A percentile compares a stretch with the other conserved stretches of the same genome.
Conservation (phyloP, 768 basidiomycete species). For the Cystofilobasidium ferigula region DNA sequence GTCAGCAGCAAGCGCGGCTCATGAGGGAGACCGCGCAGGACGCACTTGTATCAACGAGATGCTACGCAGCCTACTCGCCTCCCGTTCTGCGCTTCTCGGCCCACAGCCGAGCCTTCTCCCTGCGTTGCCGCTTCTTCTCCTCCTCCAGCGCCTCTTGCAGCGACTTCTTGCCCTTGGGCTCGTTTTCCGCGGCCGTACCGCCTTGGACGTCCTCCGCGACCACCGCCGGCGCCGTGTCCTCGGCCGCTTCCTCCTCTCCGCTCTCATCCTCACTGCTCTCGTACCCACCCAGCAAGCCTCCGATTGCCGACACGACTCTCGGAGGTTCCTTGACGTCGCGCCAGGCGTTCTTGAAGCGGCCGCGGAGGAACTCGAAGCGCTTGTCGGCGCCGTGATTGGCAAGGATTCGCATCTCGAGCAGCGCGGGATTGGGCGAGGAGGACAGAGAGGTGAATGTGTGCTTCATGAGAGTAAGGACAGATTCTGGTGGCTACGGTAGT, state of each 20-base stretch:
- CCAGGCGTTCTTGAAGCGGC: slow-evolving; percentile 60
- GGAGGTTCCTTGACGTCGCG: neutral
- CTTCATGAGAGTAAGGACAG: slow-evolving; percentile 56
- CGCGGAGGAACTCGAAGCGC: slow-evolving; percentile 70
- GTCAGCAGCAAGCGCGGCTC: too few relatives aligned
- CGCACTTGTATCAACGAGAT: too few relatives aligned
- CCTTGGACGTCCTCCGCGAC: neutral
- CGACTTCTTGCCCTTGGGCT: neutral
- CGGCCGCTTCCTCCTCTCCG: slow-evolving; percentile 11
- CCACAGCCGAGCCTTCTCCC: slow-evolving; percentile 16
- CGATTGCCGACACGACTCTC: neutral
- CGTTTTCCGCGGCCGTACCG: neutral
- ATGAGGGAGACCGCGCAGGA: too few relatives aligned
- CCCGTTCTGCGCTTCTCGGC: slow-evolving; percentile 13
- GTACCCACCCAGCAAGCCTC: slow-evolving; percentile 24
- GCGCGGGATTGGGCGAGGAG: slow-evolving; percentile 62
- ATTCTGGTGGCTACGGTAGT: slow-evolving; percentile 47
- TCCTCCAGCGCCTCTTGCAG: neutral
- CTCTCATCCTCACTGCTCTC: slow-evolving; percentile 5
- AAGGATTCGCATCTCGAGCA: slow-evolving; percentile 77
- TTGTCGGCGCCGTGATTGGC: slow-evolving; percentile 70
- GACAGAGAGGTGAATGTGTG: slow-evolving; percentile 61
- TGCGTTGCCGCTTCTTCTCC: slow-evolving; percentile 13
- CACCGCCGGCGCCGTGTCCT: neutral
- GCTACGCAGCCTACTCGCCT: too few relatives aligned